A percentile compares a stretch with the other conserved stretches of the same genome.
Conservation (phyloP, 371 early-diverging fungal species). For the Zopfochytrium polystomum region DNA sequence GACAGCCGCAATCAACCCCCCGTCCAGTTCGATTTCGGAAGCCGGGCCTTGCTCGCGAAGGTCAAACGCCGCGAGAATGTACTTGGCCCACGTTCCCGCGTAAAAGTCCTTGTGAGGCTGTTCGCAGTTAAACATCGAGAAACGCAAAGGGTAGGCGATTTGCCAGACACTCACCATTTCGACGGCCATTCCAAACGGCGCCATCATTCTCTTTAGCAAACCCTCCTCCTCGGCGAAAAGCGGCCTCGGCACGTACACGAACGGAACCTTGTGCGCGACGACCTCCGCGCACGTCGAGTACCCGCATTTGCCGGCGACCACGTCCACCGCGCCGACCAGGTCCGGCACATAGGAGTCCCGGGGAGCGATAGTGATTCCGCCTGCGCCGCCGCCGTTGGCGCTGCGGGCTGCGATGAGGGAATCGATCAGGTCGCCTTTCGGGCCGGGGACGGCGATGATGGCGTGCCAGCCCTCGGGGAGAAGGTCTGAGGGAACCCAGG, state of each 20-base stretch:
- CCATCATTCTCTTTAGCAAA: constrained; percentile 50
- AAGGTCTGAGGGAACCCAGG: neutral
- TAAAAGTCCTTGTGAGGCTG: constrained; percentile 34
- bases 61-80: constrained; percentile 21
- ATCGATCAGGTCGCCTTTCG: constrained; percentile 37
- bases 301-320: constrained; percentile 74
- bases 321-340: constrained; percentile 69
- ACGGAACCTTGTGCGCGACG: constrained; percentile 66
- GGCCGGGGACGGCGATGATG: constrained; percentile 62
- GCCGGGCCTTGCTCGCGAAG: constrained; percentile 13
- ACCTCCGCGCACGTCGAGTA: constrained; percentile 82
- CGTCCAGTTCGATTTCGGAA: constrained; percentile 6
- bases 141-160: neutral
- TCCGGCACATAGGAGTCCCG: constrained; percentile 69
- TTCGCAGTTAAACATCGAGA: neutral
- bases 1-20: constrained; percentile 11
- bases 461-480: constrained; percentile 75
- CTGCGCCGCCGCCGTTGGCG: constrained; percentile 5
- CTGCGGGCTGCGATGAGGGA: constrained; percentile 7
- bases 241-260: constrained; percentile 74
- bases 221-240: constrained; percentile 79
- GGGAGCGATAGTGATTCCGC: too few relatives aligned
- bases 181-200: constrained; percentile 29
- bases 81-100: constrained; percentile 28
- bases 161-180: constrained; percentile 26